Evolutionary conservation across 768 basidiomycete species (phyloP), one percentile per base, ranked within the genome.

Genomic region (Leccinellum luteum): DNA sequence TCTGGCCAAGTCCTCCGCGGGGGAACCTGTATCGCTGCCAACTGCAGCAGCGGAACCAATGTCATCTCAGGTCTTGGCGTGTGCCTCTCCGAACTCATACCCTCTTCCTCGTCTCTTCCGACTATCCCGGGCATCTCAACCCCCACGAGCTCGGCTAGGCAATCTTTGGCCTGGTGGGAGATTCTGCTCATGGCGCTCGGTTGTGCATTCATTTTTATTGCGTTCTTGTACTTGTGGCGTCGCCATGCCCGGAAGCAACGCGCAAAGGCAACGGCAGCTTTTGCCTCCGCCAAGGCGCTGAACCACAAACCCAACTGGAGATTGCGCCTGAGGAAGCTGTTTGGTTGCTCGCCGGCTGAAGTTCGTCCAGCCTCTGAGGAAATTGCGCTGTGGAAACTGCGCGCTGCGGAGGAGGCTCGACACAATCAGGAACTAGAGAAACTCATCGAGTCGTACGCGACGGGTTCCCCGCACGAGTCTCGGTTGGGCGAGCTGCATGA

Each of bases 111-210:
- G 6, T 45, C 76, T 21, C 73, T 85, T 21, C 85, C 86, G 23
- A 71, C 80, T 13, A 72, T 86, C 58, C 79, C 85, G 2, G 87
- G 88, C 27, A 70, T 86, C 57, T 68, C 79, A 44, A 73, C 79
- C n/a, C 86, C 88, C 0, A 79, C 78, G 2, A 59, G 54, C 52
- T 71, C 63, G 17, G 65, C 56, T 19, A 69, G 66, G 21, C 76
- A 74, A 27, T 63, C 76, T 23, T 74, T 92, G 9, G 74, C 76
- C 58, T 92, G 91, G 90, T 92, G 90, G 90, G 79, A 93, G 74
- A 91, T 92, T 62, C 75, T 92, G 55, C 81, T 92, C 55, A 92
- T 92, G 88, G 77, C 85, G 0, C 81, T 92, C 35, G 89, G 91
- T 10, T 88, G 87, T 66, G 85, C 86, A 15, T 89, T 92, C 72